These are phyloP conservation scores for Arthrobotrys iridis DNA, from an alignment of 2,329 filamentous ascomycete genomes.

Conservation along the genomic window DNA sequence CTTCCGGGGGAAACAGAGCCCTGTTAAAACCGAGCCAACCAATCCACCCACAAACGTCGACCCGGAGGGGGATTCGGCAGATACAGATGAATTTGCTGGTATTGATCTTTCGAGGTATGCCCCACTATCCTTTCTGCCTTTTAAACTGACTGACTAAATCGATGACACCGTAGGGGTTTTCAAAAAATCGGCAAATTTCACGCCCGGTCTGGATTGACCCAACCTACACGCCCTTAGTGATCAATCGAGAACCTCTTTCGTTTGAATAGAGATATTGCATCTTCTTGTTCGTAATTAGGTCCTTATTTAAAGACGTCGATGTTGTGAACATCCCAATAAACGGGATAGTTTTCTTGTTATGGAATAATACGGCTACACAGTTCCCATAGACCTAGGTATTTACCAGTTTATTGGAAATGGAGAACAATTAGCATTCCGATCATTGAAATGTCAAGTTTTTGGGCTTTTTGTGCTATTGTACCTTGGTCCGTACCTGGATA, in stretches of 20 bases:
- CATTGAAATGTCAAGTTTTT: neutral
- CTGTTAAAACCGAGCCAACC: conserved; percentile 31
- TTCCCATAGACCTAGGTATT: neutral
- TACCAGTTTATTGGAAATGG: neutral
- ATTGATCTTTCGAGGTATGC: conserved; percentile 51
- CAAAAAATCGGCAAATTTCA: conserved; percentile 55
- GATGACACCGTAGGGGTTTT: conserved; percentile 22
- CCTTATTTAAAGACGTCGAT: neutral
- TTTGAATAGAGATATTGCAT: neutral
- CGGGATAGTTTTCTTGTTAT: neutral
- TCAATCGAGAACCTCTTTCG: neutral
- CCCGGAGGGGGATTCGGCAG: conserved; percentile 20
- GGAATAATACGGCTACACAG: too few species aligned
- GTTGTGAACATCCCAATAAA: neutral
- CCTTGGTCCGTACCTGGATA: neutral
- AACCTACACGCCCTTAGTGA: conserved; percentile 22
- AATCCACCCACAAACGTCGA: conserved; percentile 13
- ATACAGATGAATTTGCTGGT: conserved; percentile 51
- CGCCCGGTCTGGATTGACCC: conserved; percentile 30
- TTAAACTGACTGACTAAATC: conserved; percentile 5
- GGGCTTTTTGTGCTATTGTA: neutral
- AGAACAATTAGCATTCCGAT: neutral
- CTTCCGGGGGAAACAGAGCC: conserved; percentile 46
- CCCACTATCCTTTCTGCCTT: neutral
- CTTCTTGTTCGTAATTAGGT: neutral